A percentile compares a stretch with the other conserved stretches of the same genome.
phyloP scores from a whole-genome alignment of 2,329 filamentous ascomycete genomes.

The Claviceps sorghi region DNA sequence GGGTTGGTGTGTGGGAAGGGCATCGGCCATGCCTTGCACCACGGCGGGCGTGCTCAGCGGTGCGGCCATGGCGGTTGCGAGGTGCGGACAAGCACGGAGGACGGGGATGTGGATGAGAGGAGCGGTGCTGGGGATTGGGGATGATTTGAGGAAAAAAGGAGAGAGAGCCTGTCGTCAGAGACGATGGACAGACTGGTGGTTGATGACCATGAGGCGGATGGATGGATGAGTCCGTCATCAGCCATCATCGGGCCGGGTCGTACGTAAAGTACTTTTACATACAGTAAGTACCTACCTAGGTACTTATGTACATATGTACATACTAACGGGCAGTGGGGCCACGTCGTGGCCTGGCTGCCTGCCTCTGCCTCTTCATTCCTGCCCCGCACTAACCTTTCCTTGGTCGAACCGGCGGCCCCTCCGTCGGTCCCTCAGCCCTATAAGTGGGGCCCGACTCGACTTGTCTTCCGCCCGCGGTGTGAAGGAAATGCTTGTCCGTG shows the following conservation, averaged over 20 bases:
- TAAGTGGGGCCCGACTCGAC: neutral
- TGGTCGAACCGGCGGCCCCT: no score
- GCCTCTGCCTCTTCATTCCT: neutral
- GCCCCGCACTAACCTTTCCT: no score
- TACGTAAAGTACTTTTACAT: no score
- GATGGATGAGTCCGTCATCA: neutral
- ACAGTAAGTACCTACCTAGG: no score
- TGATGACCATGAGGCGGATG: neutral
- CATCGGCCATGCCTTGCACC: slow-evolving; percentile 42
- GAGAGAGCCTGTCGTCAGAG: no score
- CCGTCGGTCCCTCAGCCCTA: neutral
- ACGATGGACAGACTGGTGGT: neutral
- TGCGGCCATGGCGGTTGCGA: neutral
- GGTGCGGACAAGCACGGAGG: neutral
- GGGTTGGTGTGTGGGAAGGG: slow-evolving; percentile 38
- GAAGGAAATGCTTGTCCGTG: no score
- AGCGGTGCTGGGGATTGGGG: neutral
- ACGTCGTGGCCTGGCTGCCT: neutral
- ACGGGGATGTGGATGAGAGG: neutral
- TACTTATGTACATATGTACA: no score
- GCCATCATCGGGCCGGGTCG: no score
- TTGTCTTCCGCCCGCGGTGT: no score
- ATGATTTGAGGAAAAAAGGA: neutral
- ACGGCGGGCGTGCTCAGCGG: slow-evolving; percentile 23
- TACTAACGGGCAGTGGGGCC: neutral